A percentile compares a stretch with the other conserved stretches of the same genome.
Conservation (phyloP, 441 rosid species). For the Melastoma candidum region DNA sequence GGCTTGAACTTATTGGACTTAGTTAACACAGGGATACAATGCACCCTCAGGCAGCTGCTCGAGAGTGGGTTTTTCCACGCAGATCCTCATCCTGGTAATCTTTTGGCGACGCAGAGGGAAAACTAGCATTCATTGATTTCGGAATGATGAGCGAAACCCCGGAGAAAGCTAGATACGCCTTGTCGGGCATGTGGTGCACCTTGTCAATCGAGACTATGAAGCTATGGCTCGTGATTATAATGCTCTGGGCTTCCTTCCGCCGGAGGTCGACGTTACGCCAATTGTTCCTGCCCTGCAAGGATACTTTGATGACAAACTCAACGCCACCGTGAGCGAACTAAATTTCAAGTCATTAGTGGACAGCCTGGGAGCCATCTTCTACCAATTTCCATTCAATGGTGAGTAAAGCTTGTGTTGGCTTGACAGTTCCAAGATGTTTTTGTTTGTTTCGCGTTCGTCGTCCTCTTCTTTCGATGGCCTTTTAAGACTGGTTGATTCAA, state of each 20-base stretch:
- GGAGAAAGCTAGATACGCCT: constrained; percentile 94
- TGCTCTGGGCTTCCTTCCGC: constrained; percentile 71
- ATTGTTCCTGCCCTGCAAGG: constrained; percentile 81
- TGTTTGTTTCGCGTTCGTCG: no score
- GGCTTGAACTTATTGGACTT: constrained; percentile 88
- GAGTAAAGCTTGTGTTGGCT: constrained; percentile 14
- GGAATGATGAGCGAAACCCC: constrained; percentile 99
- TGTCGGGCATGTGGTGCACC: constrained; percentile 92
- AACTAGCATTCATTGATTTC: constrained; percentile 94
- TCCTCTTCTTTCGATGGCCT: constrained; percentile 1
- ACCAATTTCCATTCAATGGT: constrained; percentile 85
- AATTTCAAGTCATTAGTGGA: constrained; percentile 90
- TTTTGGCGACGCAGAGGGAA: constrained; percentile 95
- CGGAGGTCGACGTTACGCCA: constrained; percentile 89
- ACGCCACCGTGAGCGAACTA: constrained; percentile 82
- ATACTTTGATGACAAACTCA: constrained; percentile 93
- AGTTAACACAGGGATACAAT: constrained; percentile 83
- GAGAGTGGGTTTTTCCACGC: constrained; percentile 97
- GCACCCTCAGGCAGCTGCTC: constrained; percentile 86
- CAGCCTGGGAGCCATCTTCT: constrained; percentile 86
- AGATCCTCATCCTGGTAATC: constrained; percentile 98
- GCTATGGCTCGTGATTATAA: constrained; percentile 98
- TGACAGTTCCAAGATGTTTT: not conserved
- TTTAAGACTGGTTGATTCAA: constrained; percentile 11
- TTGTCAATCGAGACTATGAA: constrained; percentile 96